Evolutionary conservation across 2,329 filamentous ascomycete species (phyloP), one percentile per base, ranked within the genome.

Genomic region (Aspergillus sojae): DNA sequence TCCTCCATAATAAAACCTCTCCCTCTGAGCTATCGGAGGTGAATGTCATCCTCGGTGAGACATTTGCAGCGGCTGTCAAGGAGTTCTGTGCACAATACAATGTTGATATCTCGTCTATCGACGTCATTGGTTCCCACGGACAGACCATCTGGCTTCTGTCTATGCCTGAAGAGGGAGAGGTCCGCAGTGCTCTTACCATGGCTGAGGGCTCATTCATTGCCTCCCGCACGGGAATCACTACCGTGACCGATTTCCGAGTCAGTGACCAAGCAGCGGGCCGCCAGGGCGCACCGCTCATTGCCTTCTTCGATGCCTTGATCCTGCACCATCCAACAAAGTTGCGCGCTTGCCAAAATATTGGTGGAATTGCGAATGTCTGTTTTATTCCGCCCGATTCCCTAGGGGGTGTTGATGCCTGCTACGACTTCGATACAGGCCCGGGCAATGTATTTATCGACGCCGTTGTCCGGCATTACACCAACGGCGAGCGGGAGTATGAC

Each of bases 311-410:
- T 66, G 80, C 82, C 0, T 75, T 87, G 4, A 69, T 88, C 11
- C 78, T 89, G 21, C 83, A 85, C 66, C 84, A 88, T 67, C 82
- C 85, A 0, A 83, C 75, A 4, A 87, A 86, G 72, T 76, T 86
- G 9, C 82, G 86, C 30, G 85, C 84, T 2, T 88, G 85, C 71
- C 84, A 88, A 70, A 88, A 88, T 69, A 88, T 89, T 60, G 85
- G 85, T 57, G 85, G 86, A 36, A 86, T 89, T 48, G 84, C 83
- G 34, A 88, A 86, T 67, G 83, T 89, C 28, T 88, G 83, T 75
- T 87, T 88, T 74, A 85, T 88, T 57, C 84, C 84, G 3, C 81
- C 84, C 0, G 73, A 74, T 58, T n/a, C 30, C 2, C 10, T 32
- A 32, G 30, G 30, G 30, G 30, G 30, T 32, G 30, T 32, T 10